Base-by-base conservation (phyloP, 768 basidiomycete species). In the Russula foetens region DNA sequence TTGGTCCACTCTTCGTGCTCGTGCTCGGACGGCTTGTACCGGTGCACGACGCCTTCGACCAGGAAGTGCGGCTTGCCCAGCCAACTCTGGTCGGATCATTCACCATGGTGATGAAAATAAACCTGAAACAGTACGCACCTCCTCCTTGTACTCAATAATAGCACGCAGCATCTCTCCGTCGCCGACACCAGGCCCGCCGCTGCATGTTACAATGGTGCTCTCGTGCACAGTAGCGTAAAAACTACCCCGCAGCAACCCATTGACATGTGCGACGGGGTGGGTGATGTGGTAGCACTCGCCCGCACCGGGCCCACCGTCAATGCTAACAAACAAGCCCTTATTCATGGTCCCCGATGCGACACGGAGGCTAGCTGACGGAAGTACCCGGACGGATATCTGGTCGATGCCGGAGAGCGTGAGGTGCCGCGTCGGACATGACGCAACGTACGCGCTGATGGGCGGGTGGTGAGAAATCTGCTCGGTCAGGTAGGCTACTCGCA, bases 381-480 rank as follows among this genome's bases (percentile, higher is more conserved):
- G 90, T 1, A 98, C 86, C 71, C 88, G 91, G 17, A 95, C 97
- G 1, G 86, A 80, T 65, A 99, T 94, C 74, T 99, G 96, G 75
- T 99, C 96, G 59, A 93, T 78, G 4, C 94, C 96, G 19, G 74
- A 74, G 70, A 90, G 77, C 63, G 89, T 85, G 44, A 95, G 69
- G 31, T 82, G 81, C 26, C 84, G 82, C 44, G 82, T 75, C 0
- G 94, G 92, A 71, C 91, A 95, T 4, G 75, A 63, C 7, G 88
- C 91, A 63, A 84, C 85, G 69, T 85, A 96, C 0, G 89, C 85
- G 1, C 92, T 96, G 31, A 98, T 83, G 3, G 97, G 97, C 0
- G 97, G 97, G 68, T 99, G 97, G 74, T 99, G 97, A 2, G 91
- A 97, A 49, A 98, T 85, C 73, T 97, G 95, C 71, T 97, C 95